phyloP scores from a whole-genome alignment of 129 eudicot genomes.

The Logfia minima region DNA sequence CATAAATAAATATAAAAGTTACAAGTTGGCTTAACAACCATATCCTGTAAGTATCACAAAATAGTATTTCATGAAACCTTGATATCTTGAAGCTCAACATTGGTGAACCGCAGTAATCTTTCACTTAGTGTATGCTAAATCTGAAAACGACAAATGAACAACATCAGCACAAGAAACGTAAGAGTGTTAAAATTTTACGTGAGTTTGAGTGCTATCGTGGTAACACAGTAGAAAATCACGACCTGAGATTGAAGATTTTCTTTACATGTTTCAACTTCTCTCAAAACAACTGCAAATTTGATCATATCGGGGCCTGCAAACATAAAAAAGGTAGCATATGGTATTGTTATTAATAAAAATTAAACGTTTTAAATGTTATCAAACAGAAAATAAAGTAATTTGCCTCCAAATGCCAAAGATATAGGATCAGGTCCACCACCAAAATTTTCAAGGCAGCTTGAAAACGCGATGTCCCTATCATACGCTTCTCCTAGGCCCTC shows the following conservation, averaged over 20 bases:
- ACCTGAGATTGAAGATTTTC: conserved; percentile 90
- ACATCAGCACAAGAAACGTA: conserved; percentile 18
- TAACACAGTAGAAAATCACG: conserved; percentile 11
- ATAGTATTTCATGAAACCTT: conserved; percentile 55
- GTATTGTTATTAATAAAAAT: conserved; percentile 23
- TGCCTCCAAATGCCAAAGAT: conserved; percentile 83
- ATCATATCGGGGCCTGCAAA: conserved; percentile 83
- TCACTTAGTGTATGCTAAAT: conserved; percentile 67
- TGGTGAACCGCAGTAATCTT: conserved; percentile 60
- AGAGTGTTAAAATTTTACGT: not conserved
- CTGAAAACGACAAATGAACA: conserved; percentile 41
- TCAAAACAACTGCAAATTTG: conserved; percentile 71
- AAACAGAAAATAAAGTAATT: not conserved
- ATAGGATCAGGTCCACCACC: conserved; percentile 86
- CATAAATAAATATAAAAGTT: not conserved
- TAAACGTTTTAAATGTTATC: conserved; percentile 3
- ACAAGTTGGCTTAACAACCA: not conserved
- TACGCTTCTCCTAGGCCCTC: conserved; percentile 84
- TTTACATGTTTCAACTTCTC: conserved; percentile 83
- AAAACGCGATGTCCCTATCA: conserved; percentile 75
- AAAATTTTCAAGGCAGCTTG: conserved; percentile 73
- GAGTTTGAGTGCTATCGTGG: conserved; percentile 7
- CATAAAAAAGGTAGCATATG: conserved; percentile 14
- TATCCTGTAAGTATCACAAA: not conserved
- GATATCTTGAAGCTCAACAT: conserved; percentile 70